Base-by-base conservation (phyloP, 495 filamentous ascomycete species). In the Niebla homalea region DNA sequence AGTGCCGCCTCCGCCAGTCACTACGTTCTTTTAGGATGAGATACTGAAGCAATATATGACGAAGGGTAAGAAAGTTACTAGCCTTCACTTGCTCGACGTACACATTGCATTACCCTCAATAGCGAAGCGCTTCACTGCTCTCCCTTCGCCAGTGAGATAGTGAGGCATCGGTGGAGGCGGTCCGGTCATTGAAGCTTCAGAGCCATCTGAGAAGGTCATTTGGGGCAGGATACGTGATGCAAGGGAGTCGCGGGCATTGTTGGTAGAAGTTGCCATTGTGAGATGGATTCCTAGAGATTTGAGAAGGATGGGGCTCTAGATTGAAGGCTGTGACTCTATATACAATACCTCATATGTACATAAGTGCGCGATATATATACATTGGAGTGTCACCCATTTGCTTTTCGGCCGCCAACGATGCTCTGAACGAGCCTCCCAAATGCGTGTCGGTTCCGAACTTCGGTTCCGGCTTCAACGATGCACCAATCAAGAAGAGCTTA, bases 1-100 rank as follows among this genome's bases (percentile, higher is more conserved):
- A n/a, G 72, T 78, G 2, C 84, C 83, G 26, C 79, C 72, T 42
- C 84, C 82, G 18, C 84, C 84, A 21, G 84, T 85, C 23, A 87
- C 75, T 61, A 26, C 26, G 64, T 46, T 55, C 15, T 36, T 14
- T 54, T 22, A 52, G 44, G 39, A 18, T 19, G 39, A 10, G 36
- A 7, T 18, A 36, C 23, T 6, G 1, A 21, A 0, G 36, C n/a
- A n/a, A n/a, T n/a, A n/a, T n/a, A n/a, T 6, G 10, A 21, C 19
- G 20, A 14, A 41, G 35, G 19, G 41, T 14, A 36, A 18, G 25
- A 38, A 48, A 35, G 12, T 42, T 60, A 54, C 54, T 21, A 23
- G 26, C 57, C 39, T 49, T 20, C n/a, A n/a, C n/a, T 38, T 47
- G 15, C 21, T 46, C 46, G 52, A 61, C 58, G 37, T 61, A 61